Conservation (phyloP, 768 basidiomycete genomes). For the Trametes punicea region DNA sequence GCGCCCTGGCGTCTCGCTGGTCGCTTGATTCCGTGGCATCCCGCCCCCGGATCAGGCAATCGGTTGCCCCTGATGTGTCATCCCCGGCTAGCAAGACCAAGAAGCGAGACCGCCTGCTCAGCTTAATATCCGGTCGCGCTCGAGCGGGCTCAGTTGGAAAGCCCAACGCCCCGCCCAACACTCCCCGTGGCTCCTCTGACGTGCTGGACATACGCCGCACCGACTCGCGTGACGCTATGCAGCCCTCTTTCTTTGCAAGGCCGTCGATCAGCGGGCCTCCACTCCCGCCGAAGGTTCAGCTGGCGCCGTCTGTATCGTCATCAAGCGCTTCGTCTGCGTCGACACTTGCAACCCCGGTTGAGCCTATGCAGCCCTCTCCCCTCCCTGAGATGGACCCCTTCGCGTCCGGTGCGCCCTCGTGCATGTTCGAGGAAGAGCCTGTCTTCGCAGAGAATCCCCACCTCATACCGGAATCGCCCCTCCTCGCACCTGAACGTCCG, state of each 20-base stretch:
- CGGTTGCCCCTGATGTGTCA: conserved; percentile 15
- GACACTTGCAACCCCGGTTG: conserved; percentile 24
- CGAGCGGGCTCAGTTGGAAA: conserved; percentile 28
- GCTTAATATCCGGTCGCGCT: conserved; percentile 27
- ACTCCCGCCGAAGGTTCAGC: not conserved
- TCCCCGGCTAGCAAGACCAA: conserved; percentile 17
- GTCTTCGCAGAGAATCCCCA: conserved; percentile 16
- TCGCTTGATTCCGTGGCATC: conserved; percentile 28
- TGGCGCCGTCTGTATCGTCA: conserved; percentile 17
- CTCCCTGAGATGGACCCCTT: conserved; percentile 22
- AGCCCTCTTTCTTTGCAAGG: conserved; percentile 2
- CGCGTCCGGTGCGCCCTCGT: conserved; percentile 18
- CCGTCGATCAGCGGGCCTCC: conserved; percentile 12
- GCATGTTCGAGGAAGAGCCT: conserved; percentile 12
- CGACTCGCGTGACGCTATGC: conserved; percentile 14
- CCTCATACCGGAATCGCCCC: conserved; percentile 10
- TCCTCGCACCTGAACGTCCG: conserved; percentile 1
- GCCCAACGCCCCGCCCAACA: conserved; percentile 19
- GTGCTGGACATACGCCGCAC: conserved; percentile 21
- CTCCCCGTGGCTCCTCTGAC: conserved; percentile 17
- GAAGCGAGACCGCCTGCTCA: conserved; percentile 29
- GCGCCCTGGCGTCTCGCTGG: conserved; percentile 26
- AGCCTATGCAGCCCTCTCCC: conserved; percentile 7
- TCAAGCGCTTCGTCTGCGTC: conserved; percentile 21
- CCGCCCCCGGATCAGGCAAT: conserved; percentile 19